A percentile compares a stretch with the other conserved stretches of the same genome.
Evolutionary conservation across 805 yeast species (phyloP).

Genomic region (Wickerhamiella sorbophila): DNA sequence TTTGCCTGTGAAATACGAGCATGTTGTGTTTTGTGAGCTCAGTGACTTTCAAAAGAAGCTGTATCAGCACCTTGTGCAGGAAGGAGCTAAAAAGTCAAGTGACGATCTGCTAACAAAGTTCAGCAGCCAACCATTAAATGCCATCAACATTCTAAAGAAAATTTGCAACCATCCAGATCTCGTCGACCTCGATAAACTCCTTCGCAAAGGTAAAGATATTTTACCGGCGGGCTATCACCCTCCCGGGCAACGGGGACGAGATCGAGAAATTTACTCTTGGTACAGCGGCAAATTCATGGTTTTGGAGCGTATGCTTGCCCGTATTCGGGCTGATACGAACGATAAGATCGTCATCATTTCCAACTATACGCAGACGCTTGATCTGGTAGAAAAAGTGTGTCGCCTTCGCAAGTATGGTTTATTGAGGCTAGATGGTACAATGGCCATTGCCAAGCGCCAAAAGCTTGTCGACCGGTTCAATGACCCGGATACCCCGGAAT

Average conservation of each 20-base stretch:
- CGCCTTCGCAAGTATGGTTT: constrained; percentile 59
- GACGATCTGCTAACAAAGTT: constrained; percentile 37
- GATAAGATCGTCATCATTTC: constrained; percentile 92
- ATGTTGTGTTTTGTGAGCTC: constrained; percentile 82
- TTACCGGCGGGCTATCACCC: constrained; percentile 64
- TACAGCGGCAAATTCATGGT: constrained; percentile 77
- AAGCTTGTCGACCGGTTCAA: constrained; percentile 83
- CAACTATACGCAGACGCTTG: constrained; percentile 88
- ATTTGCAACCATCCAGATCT: constrained; percentile 90
- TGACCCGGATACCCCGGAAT: constrained; percentile 77
- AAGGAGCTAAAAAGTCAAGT: constrained; percentile 52
- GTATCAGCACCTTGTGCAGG: constrained; percentile 58
- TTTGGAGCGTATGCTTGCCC: constrained; percentile 66
- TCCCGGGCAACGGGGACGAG: constrained; percentile 23
- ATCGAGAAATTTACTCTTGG: constrained; percentile 61
- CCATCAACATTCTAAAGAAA: constrained; percentile 78
- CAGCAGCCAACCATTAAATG: constrained; percentile 74
- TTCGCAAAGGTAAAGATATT: constrained; percentile 45
- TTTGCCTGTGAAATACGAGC: constrained; percentile 90
- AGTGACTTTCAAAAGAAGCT: constrained; percentile 61
- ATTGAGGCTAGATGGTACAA: constrained; percentile 79
- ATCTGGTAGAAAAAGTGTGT: constrained; percentile 78
- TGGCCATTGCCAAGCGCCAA: constrained; percentile 85
- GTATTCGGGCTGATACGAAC: constrained; percentile 66
- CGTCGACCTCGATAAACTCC: constrained; percentile 57